A percentile compares a stretch with the other conserved stretches of the same genome.
phyloP scores from a whole-genome alignment of 148 eudicot species.

The Camellia lanceoleosa region DNA sequence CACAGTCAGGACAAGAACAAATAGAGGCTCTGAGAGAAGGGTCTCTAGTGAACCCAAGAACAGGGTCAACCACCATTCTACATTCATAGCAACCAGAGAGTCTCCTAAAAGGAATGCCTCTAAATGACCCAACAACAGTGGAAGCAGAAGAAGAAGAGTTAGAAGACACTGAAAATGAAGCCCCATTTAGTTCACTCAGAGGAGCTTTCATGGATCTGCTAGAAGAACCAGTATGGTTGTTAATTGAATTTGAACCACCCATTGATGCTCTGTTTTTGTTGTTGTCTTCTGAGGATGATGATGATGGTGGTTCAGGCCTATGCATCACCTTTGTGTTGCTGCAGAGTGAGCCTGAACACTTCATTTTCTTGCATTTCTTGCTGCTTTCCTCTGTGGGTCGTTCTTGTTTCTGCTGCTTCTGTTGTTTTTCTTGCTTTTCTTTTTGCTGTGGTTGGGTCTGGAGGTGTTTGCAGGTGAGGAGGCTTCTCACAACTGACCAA shows the following conservation, averaged over 20 bases:
- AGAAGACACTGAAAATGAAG: conserved; percentile 25
- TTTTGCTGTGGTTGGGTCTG: conserved; percentile 37
- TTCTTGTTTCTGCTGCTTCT: conserved; percentile 25
- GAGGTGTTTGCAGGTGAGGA: conserved; percentile 79
- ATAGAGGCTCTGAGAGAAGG: conserved; percentile 69
- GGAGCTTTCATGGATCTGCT: conserved; percentile 43
- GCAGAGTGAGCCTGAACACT: conserved; percentile 78
- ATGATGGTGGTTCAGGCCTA: conserved; percentile 45
- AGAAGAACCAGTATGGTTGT: conserved; percentile 29
- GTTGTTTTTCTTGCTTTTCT: conserved; percentile 16
- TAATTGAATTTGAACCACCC: conserved; percentile 14
- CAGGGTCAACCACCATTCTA: conserved; percentile 83
- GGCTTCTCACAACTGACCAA: conserved; percentile 74
- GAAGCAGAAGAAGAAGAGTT: conserved; percentile 14
- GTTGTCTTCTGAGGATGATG: conserved; percentile 34
- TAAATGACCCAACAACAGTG: conserved; percentile 31
- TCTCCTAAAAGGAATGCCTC: conserved; percentile 72
- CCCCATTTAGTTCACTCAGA: conserved; percentile 21
- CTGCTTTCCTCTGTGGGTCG: conserved; percentile 26
- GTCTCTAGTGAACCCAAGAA: conserved; percentile 69
- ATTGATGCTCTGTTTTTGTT: conserved; percentile 33
- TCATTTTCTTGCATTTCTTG: conserved; percentile 71
- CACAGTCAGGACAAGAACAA: conserved; percentile 77
- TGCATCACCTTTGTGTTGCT: conserved; percentile 90
- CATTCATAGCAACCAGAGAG: conserved; percentile 92